Percentiles rank a stretch among this genome's conserved stretches.
Evolutionary conservation across 2,329 filamentous ascomycete species (phyloP).

Genomic region (Talaromyces sp.): DNA sequence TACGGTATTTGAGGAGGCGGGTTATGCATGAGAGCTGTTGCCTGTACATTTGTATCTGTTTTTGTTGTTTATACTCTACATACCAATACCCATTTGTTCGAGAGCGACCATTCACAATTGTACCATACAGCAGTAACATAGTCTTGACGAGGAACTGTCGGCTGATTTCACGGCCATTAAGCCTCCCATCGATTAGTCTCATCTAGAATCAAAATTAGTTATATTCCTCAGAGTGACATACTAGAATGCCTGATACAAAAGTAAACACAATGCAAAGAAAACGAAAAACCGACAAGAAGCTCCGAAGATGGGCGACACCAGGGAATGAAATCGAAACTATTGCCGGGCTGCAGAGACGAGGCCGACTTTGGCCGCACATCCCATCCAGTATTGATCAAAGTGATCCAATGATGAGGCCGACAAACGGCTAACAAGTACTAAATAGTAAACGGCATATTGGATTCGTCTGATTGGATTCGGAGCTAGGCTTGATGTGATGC

Average conservation of each 20-base stretch:
- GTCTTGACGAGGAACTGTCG: not conserved
- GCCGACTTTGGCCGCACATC: not conserved
- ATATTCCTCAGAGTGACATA: not conserved
- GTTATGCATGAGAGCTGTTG: slow-evolving; percentile 44
- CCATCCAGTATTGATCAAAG: not conserved
- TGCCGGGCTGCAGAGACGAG: slow-evolving; percentile 3
- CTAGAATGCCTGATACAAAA: not conserved
- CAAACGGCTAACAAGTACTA: not conserved
- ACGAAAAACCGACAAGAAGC: slow-evolving; percentile 8
- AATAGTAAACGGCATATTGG: slow-evolving; percentile 7
- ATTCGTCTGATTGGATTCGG: not conserved
- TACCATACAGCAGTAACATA: not conserved
- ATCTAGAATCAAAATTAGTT: not conserved
- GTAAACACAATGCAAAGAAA: not conserved
- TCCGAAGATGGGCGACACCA: not conserved
- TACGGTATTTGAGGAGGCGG: slow-evolving; percentile 72
- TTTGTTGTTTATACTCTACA: not conserved
- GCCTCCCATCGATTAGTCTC: not conserved
- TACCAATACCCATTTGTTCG: slow-evolving; percentile 1
- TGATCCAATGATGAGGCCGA: not conserved
- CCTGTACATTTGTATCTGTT: not conserved
- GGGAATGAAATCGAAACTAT: slow-evolving; percentile 9
- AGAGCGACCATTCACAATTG: not conserved
- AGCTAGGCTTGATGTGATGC: not conserved
- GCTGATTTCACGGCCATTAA: not conserved